These are phyloP conservation scores for Beta lomatogona DNA, from an alignment of 179 eudicot species.

Conservation along the genomic window DNA sequence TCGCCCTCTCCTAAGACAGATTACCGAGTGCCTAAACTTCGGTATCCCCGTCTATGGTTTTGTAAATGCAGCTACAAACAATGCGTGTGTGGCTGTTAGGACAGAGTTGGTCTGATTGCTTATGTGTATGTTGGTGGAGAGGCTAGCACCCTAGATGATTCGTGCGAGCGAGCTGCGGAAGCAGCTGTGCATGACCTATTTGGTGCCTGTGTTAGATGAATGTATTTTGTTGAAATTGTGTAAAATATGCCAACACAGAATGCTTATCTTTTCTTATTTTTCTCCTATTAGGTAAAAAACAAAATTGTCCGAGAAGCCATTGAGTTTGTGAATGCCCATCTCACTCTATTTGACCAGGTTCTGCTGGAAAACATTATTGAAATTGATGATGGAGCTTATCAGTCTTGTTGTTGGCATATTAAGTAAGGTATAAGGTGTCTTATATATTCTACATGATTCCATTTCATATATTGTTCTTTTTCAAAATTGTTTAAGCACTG, in stretches of 20 bases:
- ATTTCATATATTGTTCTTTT: background rate
- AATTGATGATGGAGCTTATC: conserved; percentile 67
- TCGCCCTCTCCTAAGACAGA: no score
- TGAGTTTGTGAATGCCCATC: conserved; percentile 82
- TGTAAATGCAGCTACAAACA: no score
- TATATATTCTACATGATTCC: background rate
- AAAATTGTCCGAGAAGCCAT: conserved; percentile 92
- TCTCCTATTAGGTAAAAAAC: conserved; percentile 69
- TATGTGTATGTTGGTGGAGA: no score
- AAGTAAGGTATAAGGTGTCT: conserved; percentile 64
- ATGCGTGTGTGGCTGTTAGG: no score
- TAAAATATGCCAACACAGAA: background rate
- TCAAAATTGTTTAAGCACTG: background rate
- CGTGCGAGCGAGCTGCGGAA: background rate
- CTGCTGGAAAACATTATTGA: conserved; percentile 68
- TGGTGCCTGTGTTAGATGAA: background rate
- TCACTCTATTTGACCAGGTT: conserved; percentile 77
- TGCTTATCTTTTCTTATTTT: conserved; percentile 3
- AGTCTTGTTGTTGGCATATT: conserved; percentile 89
- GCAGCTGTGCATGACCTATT: no score
- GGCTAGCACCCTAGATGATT: no score
- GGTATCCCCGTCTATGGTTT: no score
- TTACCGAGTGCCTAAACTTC: no score
- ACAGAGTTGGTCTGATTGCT: no score
- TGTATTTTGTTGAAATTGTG: background rate